A percentile compares a stretch with the other conserved stretches of the same genome.
Conservation (phyloP, 108 stramenopile species). For the Asterionellopsis glacialis region DNA sequence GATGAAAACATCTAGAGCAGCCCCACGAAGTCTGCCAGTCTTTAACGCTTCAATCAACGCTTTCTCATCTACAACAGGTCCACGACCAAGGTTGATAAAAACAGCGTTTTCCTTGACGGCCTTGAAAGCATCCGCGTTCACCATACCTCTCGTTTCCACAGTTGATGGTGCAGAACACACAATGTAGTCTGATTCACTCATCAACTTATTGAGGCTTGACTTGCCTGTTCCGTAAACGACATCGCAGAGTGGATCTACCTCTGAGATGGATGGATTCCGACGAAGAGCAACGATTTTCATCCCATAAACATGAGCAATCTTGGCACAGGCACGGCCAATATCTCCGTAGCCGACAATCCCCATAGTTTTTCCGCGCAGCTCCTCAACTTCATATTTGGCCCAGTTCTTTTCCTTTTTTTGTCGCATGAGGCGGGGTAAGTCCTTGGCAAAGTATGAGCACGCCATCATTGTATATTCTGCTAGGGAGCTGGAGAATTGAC, state of each 20-base stretch:
- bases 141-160: slow-evolving; percentile 56
- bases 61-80: slow-evolving; percentile 81
- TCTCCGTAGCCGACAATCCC: slow-evolving; percentile 89
- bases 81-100: slow-evolving; percentile 88
- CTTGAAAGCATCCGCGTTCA: slow-evolving; percentile 49
- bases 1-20: slow-evolving; percentile 84
- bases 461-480: slow-evolving; percentile 90
- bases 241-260: slow-evolving; percentile 57
- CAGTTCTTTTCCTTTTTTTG: slow-evolving; percentile 63
- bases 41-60: slow-evolving; percentile 68
- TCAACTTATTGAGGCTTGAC: slow-evolving; percentile 39
- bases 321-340: slow-evolving; percentile 81
- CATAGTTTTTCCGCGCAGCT: slow-evolving; percentile 74
- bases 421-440: slow-evolving; percentile 74
- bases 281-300: slow-evolving; percentile 79
- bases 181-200: slow-evolving; percentile 71
- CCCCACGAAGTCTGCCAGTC: slow-evolving; percentile 62
- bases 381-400: slow-evolving; percentile 60
- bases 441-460: slow-evolving; percentile 89
- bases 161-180: slow-evolving; percentile 78
- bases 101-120: slow-evolving; percentile 66
- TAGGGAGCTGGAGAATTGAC: slow-evolving; percentile 77
- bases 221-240: slow-evolving; percentile 25
- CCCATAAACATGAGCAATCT: slow-evolving; percentile 75
- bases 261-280: slow-evolving; percentile 36